Evolutionary conservation across 2,329 filamentous ascomycete species (phyloP), one percentile per base, ranked within the genome.

Genomic region (Claviceps africana): DNA sequence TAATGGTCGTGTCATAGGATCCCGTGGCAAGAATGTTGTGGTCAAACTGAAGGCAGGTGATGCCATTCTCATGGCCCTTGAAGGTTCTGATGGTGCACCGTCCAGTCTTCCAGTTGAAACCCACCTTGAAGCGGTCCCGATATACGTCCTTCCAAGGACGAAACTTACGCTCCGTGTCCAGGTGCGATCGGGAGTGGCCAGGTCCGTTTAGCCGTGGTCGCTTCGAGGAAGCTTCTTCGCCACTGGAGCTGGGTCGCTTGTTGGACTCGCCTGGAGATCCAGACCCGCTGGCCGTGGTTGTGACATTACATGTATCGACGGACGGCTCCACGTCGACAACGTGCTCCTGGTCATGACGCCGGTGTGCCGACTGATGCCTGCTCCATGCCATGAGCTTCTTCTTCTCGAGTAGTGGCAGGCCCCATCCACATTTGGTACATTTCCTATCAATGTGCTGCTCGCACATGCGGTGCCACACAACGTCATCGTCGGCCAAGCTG

Each of bases 381-480:
- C 88, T 95, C 67, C 91, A 89, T 56, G 88, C 89, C 58, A 87
- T 81, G 56, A 98, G 70, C 61, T 87, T 80, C 69, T 95, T 95
- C 60, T 88, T 80, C 63, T 98, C 93, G 49, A 98, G 72, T 53
- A 95, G 71, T 17, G 93, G 93, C 55, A 98, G 69, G 2, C 93
- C 93, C 88, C 90, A 97, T 25, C 93, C 91, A 64, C 93, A 98
- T 64, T 93, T 95, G 54, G 83, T 90, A 67, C 90, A 96, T 65
- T 95, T 95, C 55, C 88, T 77, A 65, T 94, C 88, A 60, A 96
- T 94, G 66, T 95, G 90, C 64, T 97, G 91, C 67, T 95, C 89
- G 65, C 93, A 98, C 90, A 97, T 96, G 57, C 85, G 86, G 64
- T 96, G 70, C 93, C 93, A 98, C 4, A 98, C 91, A 9, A 95